Conservation (phyloP, 208 protist genomes). For the Acanthamoeba royreba region DNA sequence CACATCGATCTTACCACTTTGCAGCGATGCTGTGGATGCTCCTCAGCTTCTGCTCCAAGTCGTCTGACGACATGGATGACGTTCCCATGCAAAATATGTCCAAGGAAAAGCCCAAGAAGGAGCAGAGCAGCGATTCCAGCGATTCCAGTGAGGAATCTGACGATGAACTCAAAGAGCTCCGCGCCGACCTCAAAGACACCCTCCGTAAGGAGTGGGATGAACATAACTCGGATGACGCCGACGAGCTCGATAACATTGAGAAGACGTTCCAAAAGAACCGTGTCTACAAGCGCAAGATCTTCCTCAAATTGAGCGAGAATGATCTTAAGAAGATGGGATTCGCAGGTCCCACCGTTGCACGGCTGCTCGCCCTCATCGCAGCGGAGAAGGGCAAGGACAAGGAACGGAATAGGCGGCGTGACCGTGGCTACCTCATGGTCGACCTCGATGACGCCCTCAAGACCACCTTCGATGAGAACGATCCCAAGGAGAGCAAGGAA, state of each 20-base stretch:
- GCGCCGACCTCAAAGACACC: neutral
- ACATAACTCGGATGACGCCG: neutral
- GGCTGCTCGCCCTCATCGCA: neutral
- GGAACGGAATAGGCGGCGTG: neutral
- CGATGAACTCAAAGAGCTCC: neutral
- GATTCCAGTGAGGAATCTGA: neutral
- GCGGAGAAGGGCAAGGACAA: neutral
- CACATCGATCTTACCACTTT: neutral
- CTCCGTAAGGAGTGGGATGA: neutral
- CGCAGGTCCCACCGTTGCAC: neutral
- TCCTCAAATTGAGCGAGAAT: neutral
- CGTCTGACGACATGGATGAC: neutral
- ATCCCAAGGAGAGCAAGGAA: neutral
- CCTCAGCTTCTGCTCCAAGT: neutral
- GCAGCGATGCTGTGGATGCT: conserved; percentile 5
- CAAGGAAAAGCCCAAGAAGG: neutral
- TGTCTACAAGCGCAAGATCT: neutral
- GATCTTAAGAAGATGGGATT: neutral
- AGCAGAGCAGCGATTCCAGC: neutral
- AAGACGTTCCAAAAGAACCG: neutral
- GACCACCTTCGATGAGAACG: neutral
- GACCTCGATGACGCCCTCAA: neutral
- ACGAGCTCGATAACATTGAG: neutral
- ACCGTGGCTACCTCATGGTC: neutral
- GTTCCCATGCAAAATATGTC: neutral